Base-by-base conservation (phyloP, 805 yeast species). In the Candida tammaniensis region DNA sequence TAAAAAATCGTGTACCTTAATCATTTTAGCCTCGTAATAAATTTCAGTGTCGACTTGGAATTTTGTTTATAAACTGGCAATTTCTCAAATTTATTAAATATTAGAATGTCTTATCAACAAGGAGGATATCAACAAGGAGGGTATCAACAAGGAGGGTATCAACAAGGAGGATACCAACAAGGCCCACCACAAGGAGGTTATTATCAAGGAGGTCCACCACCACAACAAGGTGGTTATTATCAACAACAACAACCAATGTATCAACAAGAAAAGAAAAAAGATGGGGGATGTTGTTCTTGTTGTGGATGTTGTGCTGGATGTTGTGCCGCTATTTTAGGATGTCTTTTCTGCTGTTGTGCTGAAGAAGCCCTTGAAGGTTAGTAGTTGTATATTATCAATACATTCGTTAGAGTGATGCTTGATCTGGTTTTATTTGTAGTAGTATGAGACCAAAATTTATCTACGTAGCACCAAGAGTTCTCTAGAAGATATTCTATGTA, bases 241-340 rank as follows among this genome's bases (percentile, higher is more conserved):
- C 68, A 54, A 39, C 70, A 63, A 46, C 70, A 55, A 37, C 72
- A 65, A 43, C 70, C 68, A 33, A 55, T 64, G 59, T 64, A 66
- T 31, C 72, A 66, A 44, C 58, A 58, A 36, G 55, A 51, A 24
- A 52, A 50, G 16, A 44, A 46, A 31, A 39, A 44, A 14, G 53
- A 54, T 12, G 38, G 46, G 29, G 48, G 50, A 33, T 57, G 51
- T 27, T 59, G 61, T 12, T 62, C 68, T 39, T 64, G 67, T 49
- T 50, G 54, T 39, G 51, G 59, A 3, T 41, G 38, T 33, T 54
- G 59, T 28, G 33, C 36, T 14, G 64, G 61, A 14, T 59, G 69
- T 31, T 57, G 64, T 49, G 64, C 62, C 18, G 71, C 70, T 9
- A 24, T 31, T 14, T 31, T 17, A n/a, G 33, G 33, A 12, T 31